Base-by-base conservation (phyloP, 2,329 filamentous ascomycete genomes). In the Teratosphaeria gauchensis region DNA sequence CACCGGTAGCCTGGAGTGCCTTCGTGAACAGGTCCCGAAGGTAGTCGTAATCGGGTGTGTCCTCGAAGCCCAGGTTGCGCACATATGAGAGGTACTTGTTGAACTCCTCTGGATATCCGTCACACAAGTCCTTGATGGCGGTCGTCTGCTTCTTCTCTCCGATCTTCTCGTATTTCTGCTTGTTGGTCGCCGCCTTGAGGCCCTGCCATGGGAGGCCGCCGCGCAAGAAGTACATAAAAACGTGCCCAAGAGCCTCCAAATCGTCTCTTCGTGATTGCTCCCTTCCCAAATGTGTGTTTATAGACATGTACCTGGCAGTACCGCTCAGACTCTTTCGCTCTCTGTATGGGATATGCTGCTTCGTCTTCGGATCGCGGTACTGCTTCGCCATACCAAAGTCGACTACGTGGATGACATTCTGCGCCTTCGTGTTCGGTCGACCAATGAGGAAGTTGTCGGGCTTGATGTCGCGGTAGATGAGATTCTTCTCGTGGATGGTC, bases 131-230 rank as follows among this genome's bases (percentile, higher is more conserved):
- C 79, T 96, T 96, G 78, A 99, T 95, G 4, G 85, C 84, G 24
- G 94, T 97, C 0, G 92, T 96, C 79, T 97, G 94, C 81, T 99
- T 99, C 87, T 99, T 97, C 81, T 99, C 92, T 53, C 94, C 94
- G 76, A 99, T 99, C 83, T 97, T 97, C 78, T 99, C 94, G 74
- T 99, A 99, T 79, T 99, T 99, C 74, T 99, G 94, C 84, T 99
- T 87, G 76, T 87, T 87, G 58, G 84, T 87, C 16, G 84, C 84
- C 67, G 84, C 84, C 74, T 86, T 86, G 52, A 70, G 64, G 54
- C 84, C 84, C 72, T 87, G 84, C 84, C 84, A 87, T 58, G 84
- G 84, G 56, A 87, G 77, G 58, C 84, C 84, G 51, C 84, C 84
- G 61, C 84, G 75, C 54, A 87, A 75, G 74, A 87, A 86, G 74